A percentile compares a stretch with the other conserved stretches of the same genome.
These are phyloP conservation scores for Penicillium crustosum DNA, from an alignment of 2,329 filamentous ascomycete genomes.

Conservation along the genomic window DNA sequence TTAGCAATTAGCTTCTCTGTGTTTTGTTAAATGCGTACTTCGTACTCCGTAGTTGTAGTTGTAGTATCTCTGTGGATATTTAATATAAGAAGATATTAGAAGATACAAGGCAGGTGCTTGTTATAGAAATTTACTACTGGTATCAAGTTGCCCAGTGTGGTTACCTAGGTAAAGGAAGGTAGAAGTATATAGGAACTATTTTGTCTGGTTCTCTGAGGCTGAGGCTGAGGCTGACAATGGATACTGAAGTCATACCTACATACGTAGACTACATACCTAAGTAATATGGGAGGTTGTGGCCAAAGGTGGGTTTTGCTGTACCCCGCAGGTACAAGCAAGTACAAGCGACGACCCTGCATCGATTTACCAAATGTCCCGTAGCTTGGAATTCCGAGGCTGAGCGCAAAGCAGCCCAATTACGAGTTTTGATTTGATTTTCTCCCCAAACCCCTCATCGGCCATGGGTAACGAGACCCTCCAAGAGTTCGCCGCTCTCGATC, in stretches of 20 bases:
- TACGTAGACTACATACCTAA: too few relatives aligned
- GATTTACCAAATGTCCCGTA: background rate
- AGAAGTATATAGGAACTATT: too few relatives aligned
- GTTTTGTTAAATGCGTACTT: too few relatives aligned
- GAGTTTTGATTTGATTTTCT: background rate
- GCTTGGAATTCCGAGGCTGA: background rate
- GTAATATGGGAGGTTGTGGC: background rate
- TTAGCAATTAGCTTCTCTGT: background rate
- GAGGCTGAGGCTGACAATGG: background rate
- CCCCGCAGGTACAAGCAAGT: background rate
- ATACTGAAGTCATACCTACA: background rate
- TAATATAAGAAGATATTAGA: too few relatives aligned
- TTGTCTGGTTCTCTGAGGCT: too few relatives aligned
- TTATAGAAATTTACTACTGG: too few relatives aligned
- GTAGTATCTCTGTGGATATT: too few relatives aligned
- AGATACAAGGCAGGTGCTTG: too few relatives aligned
- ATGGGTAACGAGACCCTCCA: slow-evolving; percentile 1
- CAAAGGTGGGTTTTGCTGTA: background rate
- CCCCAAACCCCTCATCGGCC: background rate
- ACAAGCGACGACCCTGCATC: background rate
- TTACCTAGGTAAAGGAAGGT: too few relatives aligned
- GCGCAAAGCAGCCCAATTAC: background rate
- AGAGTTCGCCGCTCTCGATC: background rate
- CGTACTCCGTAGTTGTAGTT: too few relatives aligned
- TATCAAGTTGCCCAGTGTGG: too few relatives aligned